These are phyloP conservation scores for Aspergillus neotritici DNA, from an alignment of 2,329 filamentous ascomycete genomes.

Conservation along the genomic window DNA sequence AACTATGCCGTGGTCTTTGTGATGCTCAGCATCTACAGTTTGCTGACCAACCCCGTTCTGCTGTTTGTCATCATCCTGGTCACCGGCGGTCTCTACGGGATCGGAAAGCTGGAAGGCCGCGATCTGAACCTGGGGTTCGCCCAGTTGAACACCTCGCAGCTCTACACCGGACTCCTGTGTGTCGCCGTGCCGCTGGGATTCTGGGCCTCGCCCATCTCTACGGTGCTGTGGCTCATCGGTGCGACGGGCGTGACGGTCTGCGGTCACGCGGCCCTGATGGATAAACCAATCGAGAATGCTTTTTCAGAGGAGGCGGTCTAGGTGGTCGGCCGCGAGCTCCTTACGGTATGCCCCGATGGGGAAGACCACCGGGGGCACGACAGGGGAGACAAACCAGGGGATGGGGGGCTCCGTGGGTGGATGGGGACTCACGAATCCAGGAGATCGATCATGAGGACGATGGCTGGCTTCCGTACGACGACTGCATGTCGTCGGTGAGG, in stretches of 20 bases:
- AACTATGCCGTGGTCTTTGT: conserved; percentile 93
- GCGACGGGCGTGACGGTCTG: conserved; percentile 90
- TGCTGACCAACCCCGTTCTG: conserved; percentile 79
- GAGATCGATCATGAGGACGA: conserved; percentile 39
- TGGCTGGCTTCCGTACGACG: conserved; percentile 25
- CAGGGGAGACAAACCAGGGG: conserved; percentile 56
- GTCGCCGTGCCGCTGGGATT: conserved; percentile 79
- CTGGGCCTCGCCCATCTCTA: conserved; percentile 75
- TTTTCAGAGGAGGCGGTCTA: conserved; percentile 99
- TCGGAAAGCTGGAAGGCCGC: conserved; percentile 80
- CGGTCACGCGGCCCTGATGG: conserved; percentile 91
- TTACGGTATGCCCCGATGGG: conserved; percentile 82
- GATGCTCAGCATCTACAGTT: conserved; percentile 92
- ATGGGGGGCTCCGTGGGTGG: conserved; percentile 50
- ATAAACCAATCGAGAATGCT: conserved; percentile 99
- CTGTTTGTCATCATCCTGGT: conserved; percentile 91
- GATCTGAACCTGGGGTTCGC: conserved; percentile 82
- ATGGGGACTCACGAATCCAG: conserved; percentile 38
- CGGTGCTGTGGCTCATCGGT: conserved; percentile 91
- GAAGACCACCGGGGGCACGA: conserved; percentile 96
- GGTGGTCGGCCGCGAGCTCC: conserved; percentile 99
- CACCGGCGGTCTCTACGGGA: conserved; percentile 79
- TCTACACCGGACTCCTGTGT: conserved; percentile 83
- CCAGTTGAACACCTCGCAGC: conserved; percentile 80
- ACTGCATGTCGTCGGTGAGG: conserved; percentile 20